Percentiles rank a stretch among this genome's conserved stretches.
These are phyloP conservation scores for Dryas alaskensis DNA, from an alignment of 306 rosid genomes.

Conservation along the genomic window DNA sequence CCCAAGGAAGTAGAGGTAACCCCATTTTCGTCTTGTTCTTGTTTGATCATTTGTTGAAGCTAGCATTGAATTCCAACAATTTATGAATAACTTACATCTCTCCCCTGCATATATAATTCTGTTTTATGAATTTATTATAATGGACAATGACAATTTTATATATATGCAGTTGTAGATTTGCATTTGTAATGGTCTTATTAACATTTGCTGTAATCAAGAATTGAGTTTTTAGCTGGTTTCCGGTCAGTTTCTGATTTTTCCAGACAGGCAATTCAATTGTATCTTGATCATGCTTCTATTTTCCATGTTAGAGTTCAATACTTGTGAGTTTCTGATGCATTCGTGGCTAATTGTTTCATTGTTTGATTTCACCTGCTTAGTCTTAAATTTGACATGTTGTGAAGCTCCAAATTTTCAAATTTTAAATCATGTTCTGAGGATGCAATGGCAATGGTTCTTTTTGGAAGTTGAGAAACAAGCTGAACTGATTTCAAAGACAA, in stretches of 20 bases:
- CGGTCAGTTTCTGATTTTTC: not conserved
- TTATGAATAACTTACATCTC: not conserved
- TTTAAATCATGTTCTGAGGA: not conserved
- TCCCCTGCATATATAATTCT: not conserved
- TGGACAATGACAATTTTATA: too few relatives aligned
- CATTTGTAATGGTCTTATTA: not conserved
- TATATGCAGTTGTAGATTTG: not conserved
- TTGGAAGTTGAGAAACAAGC: not conserved
- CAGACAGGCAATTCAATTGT: not conserved
- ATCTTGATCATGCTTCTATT: not conserved
- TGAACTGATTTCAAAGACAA: not conserved
- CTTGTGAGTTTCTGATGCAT: not conserved
- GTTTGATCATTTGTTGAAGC: not conserved
- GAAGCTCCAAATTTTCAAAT: not conserved
- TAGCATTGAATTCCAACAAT: too few relatives aligned
- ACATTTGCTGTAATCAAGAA: not conserved
- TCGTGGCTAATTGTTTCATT: too few relatives aligned
- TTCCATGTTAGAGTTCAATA: not conserved
- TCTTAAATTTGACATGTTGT: too few relatives aligned
- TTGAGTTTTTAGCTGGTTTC: not conserved
- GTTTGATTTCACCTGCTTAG: too few relatives aligned
- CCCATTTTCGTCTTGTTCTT: not conserved
- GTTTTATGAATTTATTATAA: too few relatives aligned
- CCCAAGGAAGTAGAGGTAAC: constrained; percentile 62
- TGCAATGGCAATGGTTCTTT: not conserved